Conservation (phyloP, 2,329 filamentous ascomycete genomes). For the Penicillium occitanis region DNA sequence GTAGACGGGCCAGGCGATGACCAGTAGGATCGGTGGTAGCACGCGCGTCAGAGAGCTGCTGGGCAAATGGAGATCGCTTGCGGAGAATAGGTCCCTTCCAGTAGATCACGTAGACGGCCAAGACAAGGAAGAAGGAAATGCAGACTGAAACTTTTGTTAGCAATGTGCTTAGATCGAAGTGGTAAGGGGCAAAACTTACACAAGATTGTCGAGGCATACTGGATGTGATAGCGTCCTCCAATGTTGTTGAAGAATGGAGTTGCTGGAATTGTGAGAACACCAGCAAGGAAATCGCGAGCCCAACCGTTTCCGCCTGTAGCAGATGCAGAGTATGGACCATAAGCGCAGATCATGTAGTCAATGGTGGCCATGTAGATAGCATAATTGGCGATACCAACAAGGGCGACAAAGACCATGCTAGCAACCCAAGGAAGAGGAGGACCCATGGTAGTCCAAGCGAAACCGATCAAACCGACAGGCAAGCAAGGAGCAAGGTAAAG, state of each 20-base stretch:
- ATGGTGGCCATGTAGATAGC: slow-evolving; percentile 66
- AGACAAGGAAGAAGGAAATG: slow-evolving; percentile 61
- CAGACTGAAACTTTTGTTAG: slow-evolving; percentile 37
- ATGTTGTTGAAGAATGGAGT: slow-evolving; percentile 57
- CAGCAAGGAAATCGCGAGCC: slow-evolving; percentile 64
- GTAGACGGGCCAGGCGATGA: slow-evolving; percentile 36
- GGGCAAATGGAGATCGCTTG: slow-evolving; percentile 63
- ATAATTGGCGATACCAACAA: slow-evolving; percentile 65
- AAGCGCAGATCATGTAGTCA: slow-evolving; percentile 67
- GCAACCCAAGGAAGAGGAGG: slow-evolving; percentile 62
- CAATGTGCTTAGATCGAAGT: background rate
- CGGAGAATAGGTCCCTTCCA: slow-evolving; percentile 62
- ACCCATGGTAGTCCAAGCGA: slow-evolving; percentile 60
- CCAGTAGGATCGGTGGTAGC: slow-evolving; percentile 34
- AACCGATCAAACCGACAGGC: slow-evolving; percentile 62
- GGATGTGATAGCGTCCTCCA: slow-evolving; percentile 54
- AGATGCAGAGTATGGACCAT: slow-evolving; percentile 65
- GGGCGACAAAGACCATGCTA: slow-evolving; percentile 58
- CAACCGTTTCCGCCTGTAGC: slow-evolving; percentile 68
- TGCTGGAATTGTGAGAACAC: slow-evolving; percentile 61
- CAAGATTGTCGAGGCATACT: slow-evolving; percentile 64
- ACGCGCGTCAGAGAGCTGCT: slow-evolving; percentile 55
- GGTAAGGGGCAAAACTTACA: slow-evolving; percentile 35
- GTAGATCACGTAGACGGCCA: slow-evolving; percentile 67
- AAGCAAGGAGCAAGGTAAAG: slow-evolving; percentile 60